Evolutionary conservation across 768 basidiomycete species (phyloP), one percentile per base, ranked within the genome.

Genomic region (Amanita pseudoporphyria): DNA sequence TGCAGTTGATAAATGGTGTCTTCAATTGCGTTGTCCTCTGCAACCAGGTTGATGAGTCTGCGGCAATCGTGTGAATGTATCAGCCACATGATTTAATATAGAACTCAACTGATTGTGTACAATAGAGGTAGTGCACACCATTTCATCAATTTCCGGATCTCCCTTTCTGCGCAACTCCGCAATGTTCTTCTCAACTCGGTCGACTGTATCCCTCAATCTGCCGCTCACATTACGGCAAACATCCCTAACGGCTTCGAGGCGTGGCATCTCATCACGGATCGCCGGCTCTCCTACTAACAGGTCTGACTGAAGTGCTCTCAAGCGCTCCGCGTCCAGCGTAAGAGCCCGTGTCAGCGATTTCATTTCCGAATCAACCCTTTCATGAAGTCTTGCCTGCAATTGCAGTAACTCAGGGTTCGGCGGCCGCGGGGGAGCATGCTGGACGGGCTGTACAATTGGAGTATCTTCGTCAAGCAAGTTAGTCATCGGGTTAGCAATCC

Each of bases 1-100:
- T 94, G 91, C 41, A 99, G 77, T 64, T 98, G 93, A 68, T 97
- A 99, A 52, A 96, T 87, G 40, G 95, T 95, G 64, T 98, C 96
- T 67, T 97, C 95, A 61, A 98, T 93, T 1, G 95, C 92, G 59
- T 92, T 93, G 65, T 98, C 96, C 65, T 99, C 96, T n/a, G 96
- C 94, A n/a, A 97, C 85, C 24, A 98, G 75, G 62, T 97, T 89
- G 57, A 97, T 83, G 19, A 99, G 71, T 67, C 95, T 98, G 49
- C 36, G 51, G 46, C 7, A 26, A 40, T 24, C 32, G 40, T 50
- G 45, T 55, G 33, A 51, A 52, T 39, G 51, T 44, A 19, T 52
- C 38, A 51, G 24, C 18, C 21, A 40, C 30, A 37, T 41, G 48
- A 37, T 49, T 51, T 36, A 48, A 39, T 22, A 21, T 38, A 21